These are phyloP conservation scores for Phialophora macrospora DNA, from an alignment of 2,329 filamentous ascomycete genomes.

Conservation along the genomic window DNA sequence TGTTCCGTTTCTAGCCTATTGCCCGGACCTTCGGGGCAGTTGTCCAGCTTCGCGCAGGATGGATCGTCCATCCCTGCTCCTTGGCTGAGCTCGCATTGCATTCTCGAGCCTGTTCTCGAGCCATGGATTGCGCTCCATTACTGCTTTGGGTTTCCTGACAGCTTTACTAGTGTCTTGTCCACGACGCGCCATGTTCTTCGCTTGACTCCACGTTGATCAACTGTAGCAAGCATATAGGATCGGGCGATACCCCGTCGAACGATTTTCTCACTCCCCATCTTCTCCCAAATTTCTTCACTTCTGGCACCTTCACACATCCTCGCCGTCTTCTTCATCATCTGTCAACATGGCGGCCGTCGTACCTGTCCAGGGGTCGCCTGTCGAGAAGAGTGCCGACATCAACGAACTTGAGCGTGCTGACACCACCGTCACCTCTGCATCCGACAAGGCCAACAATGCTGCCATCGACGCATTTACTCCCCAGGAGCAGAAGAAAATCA, in stretches of 20 bases:
- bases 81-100: neutral
- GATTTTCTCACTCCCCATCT: neutral
- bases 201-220: conserved; percentile 8
- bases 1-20: neutral
- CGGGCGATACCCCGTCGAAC: neutral
- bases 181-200: conserved; percentile 5
- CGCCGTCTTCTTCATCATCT: neutral
- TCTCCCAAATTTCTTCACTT: neutral
- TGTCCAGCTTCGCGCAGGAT: neutral
- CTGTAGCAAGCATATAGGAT: conserved; percentile 12
- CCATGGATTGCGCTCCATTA: conserved; percentile 5
- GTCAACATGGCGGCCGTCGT: conserved; percentile 18
- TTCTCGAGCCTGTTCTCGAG: conserved; percentile 7
- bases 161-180: conserved; percentile 12
- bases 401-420: conserved; percentile 29
- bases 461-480: conserved; percentile 47
- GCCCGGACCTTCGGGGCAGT: conserved; percentile 1
- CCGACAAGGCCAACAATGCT: conserved; percentile 28
- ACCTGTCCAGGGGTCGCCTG: neutral
- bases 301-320: neutral
- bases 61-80: conserved; percentile 16
- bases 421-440: conserved; percentile 22
- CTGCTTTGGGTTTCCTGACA: conserved; percentile 8
- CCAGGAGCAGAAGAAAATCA: conserved; percentile 68
- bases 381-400: conserved; percentile 28